Base-by-base conservation (phyloP, 495 filamentous ascomycete species). In the Peziza echinospora region DNA sequence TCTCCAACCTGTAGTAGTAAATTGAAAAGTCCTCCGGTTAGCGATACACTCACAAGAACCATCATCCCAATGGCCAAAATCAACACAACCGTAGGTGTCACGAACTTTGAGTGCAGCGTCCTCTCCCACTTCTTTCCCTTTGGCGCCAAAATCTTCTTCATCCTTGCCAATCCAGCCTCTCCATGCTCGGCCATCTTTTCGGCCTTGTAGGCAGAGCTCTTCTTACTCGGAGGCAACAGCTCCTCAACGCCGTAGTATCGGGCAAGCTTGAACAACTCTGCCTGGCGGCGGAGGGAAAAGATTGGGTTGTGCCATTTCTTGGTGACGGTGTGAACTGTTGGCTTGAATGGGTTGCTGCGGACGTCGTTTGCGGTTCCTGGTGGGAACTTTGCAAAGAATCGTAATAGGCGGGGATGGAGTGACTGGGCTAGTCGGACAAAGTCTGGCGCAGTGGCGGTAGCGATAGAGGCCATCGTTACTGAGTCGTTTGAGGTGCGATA, bases 81-180 rank as follows among this genome's bases (percentile, higher is more conserved):
- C n/a, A n/a, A n/a, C n/a, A n/a, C n/a, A n/a, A n/a, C n/a, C n/a
- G n/a, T n/a, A n/a, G n/a, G n/a, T n/a, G n/a, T n/a, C n/a, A 72
- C 74, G 46, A 72, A 75, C 71, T 75, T 74, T 42, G 70, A 66
- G 65, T 80, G 78, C 69, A 93, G 65, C 51, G 77, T 82, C 63
- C 89, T 74, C 71, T 97, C 89, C 75, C 82, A 82, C 60, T 72
- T 70, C 64, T 94, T 83, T 57, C 89, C 89, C 76, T 93, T 94
- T 53, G 93, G 85, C 61, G 72, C 75, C 68, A 87, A 83, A 16
- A 89, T 93, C 53, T 85, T 83, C 71, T 81, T 89, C 51, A 93
- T 76, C 40, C 74, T 66, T 17, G 13, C 30, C 13, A 37, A 11
- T 17, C 30, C 30, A 3, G 13, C 30, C 3, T 37, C 30, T 17